These are phyloP conservation scores for Leptodermis oblonga DNA, from an alignment of 257 asterid species.

Conservation along the genomic window DNA sequence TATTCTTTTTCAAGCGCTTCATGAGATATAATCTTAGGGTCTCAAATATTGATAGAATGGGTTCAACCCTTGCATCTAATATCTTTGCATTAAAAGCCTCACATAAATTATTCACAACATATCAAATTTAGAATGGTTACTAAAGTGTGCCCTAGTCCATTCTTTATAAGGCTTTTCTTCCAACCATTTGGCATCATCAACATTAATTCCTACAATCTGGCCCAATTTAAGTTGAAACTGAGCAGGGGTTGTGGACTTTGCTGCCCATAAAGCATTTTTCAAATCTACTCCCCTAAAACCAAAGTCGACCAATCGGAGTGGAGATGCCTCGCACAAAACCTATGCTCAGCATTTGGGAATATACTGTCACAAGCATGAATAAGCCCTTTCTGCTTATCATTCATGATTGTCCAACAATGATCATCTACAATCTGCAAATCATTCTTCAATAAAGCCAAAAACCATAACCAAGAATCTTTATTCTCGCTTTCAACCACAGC, in stretches of 20 bases:
- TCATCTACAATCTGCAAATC: not conserved
- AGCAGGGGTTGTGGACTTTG: not conserved
- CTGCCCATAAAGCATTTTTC: too few species aligned
- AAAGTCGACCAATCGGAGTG: not conserved
- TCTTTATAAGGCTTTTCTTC: not conserved
- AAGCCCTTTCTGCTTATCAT: slow-evolving; percentile 3
- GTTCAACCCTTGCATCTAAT: too few species aligned
- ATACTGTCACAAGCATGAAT: not conserved
- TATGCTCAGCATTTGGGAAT: not conserved
- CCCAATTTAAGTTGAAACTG: not conserved
- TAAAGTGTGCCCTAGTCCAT: not conserved
- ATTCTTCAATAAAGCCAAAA: too few species aligned
- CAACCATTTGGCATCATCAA: not conserved
- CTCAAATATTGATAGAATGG: too few species aligned
- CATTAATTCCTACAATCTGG: not conserved
- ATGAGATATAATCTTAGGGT: too few species aligned
- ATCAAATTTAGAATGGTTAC: not conserved
- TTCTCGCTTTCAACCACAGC: not conserved
- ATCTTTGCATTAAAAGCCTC: not conserved
- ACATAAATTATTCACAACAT: not conserved
- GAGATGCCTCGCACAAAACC: not conserved
- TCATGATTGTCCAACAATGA: not conserved
- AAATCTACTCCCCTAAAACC: not conserved
- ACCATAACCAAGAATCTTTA: not conserved
- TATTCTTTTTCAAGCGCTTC: too few species aligned